These are phyloP conservation scores for Chytriomyces confervae DNA, from an alignment of 192 early-diverging fungal species.

Conservation along the genomic window DNA sequence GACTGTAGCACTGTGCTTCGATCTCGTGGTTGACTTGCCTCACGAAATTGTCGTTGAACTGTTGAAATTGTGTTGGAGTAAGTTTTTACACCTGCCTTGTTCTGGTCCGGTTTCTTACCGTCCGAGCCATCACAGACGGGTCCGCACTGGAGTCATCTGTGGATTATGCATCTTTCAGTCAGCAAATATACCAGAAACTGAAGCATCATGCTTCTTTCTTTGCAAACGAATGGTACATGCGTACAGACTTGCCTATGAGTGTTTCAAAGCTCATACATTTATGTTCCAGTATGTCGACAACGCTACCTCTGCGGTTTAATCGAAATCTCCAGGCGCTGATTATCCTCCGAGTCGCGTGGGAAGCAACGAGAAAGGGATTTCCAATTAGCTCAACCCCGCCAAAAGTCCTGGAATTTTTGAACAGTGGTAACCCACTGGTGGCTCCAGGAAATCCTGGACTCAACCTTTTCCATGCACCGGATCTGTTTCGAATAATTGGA, in stretches of 20 bases:
- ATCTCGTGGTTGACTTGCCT: slow-evolving; percentile 19
- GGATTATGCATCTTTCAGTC: not conserved
- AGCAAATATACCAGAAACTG: slow-evolving; percentile 30
- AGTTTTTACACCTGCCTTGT: not conserved
- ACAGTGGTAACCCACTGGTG: not conserved
- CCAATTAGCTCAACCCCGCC: not conserved
- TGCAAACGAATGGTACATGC: slow-evolving; percentile 23
- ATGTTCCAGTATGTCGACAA: slow-evolving; percentile 30
- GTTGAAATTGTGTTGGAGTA: slow-evolving; percentile 19
- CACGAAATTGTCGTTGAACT: slow-evolving; percentile 19
- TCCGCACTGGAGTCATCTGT: not conserved
- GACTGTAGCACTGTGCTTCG: slow-evolving; percentile 25
- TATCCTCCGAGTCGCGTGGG: slow-evolving; percentile 11
- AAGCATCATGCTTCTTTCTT: slow-evolving; percentile 18
- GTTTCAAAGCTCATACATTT: not conserved
- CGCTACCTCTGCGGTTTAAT: slow-evolving; percentile 22
- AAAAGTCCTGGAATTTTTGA: slow-evolving; percentile 1
- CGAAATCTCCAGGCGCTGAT: slow-evolving; percentile 24
- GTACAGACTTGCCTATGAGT: not conserved
- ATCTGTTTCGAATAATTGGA: slow-evolving; percentile 14
- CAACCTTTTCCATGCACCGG: slow-evolving; percentile 8
- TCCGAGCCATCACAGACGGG: not conserved
- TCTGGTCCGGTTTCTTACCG: not conserved
- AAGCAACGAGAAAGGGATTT: slow-evolving; percentile 9
- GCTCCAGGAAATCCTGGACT: not conserved